Conservation (phyloP, 192 early-diverging fungal species). For the Radiomyces spectabilis region DNA sequence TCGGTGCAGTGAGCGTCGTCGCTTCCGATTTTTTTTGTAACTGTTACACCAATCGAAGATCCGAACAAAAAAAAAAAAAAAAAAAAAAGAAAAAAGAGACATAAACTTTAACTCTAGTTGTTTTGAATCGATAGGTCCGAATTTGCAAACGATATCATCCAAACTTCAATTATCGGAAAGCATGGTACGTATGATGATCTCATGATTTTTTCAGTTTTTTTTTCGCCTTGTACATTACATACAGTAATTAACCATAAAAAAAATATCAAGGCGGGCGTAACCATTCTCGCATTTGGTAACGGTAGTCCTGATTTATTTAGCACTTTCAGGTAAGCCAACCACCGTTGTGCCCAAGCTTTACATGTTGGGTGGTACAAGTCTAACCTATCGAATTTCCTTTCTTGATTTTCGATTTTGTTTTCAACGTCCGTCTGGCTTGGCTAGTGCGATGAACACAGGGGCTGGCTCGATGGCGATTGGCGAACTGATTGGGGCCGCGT, state of each 20-base stretch:
- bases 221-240: too few species aligned
- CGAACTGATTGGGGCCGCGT: constrained; percentile 78
- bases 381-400: too few species aligned
- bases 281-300: constrained; percentile 78
- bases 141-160: constrained; percentile 60
- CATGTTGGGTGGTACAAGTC: too few species aligned
- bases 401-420: too few species aligned
- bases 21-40: constrained; percentile 4
- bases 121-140: not conserved
- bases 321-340: constrained; percentile 52
- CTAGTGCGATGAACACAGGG: constrained; percentile 61
- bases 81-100: too few species aligned
- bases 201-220: not conserved
- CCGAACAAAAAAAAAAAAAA: too few species aligned
- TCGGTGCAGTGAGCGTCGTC: not conserved
- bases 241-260: too few species aligned
- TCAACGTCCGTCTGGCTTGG: too few species aligned
- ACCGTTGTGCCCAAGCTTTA: too few species aligned
- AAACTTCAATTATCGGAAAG: constrained; percentile 75
- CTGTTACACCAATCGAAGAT: too few species aligned
- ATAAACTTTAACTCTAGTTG: too few species aligned
- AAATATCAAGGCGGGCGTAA: constrained; percentile 58
- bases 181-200: constrained; percentile 36
- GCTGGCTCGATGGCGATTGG: constrained; percentile 82
- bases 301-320: constrained; percentile 88